These are phyloP conservation scores for Cinnamomum chago DNA, from an alignment of 164 flowering plant genomes.

Conservation along the genomic window DNA sequence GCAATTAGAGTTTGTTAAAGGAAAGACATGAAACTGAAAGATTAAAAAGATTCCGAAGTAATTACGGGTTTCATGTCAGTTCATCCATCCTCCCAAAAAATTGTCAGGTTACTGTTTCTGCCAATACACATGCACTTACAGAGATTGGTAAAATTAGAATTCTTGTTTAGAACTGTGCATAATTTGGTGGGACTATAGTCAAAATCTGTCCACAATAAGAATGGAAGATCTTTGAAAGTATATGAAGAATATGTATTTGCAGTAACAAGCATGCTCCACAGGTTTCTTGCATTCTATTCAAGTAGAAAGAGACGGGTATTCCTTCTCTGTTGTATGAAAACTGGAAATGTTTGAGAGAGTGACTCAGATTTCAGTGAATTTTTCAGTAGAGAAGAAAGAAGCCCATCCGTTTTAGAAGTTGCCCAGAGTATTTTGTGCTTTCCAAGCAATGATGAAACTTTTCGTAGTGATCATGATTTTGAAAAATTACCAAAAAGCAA, in stretches of 20 bases:
- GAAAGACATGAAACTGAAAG: neutral
- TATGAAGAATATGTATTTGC: neutral
- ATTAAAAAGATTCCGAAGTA: neutral
- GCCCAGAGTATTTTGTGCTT: conserved; percentile 23
- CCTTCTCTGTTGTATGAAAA: neutral
- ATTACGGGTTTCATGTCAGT: neutral
- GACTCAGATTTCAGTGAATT: conserved; percentile 9
- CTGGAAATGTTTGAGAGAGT: conserved; percentile 5
- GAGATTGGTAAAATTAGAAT: neutral
- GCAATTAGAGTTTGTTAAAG: neutral
- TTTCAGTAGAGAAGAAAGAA: conserved; percentile 15
- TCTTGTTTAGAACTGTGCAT: neutral
- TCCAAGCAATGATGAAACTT: conserved; percentile 43
- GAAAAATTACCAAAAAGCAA: conserved; percentile 26
- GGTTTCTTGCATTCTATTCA: neutral
- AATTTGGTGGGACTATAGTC: too few relatives aligned
- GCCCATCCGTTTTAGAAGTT: conserved; percentile 10
- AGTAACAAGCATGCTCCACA: neutral
- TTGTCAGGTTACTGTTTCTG: neutral
- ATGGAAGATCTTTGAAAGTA: too few relatives aligned
- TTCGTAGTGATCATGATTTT: conserved; percentile 37
- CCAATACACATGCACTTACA: neutral
- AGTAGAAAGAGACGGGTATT: neutral
- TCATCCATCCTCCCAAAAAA: neutral
- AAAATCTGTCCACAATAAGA: too few relatives aligned